Evolutionary conservation across 176 grass and related monocot species (phyloP).

Genomic region (Carex kokanica): DNA sequence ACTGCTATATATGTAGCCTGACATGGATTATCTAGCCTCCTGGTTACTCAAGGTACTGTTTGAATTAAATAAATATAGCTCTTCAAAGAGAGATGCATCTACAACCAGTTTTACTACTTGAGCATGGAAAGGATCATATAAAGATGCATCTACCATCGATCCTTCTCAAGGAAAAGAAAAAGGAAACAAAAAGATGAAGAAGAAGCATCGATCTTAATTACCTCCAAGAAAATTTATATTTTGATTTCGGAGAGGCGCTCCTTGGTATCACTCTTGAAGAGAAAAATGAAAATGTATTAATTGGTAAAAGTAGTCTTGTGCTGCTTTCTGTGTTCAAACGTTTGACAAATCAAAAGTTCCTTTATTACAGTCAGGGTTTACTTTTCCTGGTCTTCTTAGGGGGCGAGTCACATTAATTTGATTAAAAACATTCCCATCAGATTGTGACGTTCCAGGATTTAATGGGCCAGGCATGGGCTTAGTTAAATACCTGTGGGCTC

Average conservation of each 20-base stretch:
- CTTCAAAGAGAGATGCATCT: not conserved
- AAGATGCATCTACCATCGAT: not conserved
- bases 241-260: not conserved
- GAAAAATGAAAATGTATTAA: not conserved
- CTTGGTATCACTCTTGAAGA: not conserved
- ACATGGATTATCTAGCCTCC: not conserved
- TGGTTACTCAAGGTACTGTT: not conserved
- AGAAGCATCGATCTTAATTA: not conserved
- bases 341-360: not conserved
- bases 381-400: not conserved
- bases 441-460: not conserved
- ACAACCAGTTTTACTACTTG: not conserved
- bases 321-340: not conserved
- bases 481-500: too few relatives aligned
- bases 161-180: not conserved
- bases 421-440: not conserved
- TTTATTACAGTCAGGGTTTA: not conserved
- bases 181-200: not conserved
- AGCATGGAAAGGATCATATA: not conserved
- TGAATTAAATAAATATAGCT: not conserved
- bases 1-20: not conserved
- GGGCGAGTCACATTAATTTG: not conserved
- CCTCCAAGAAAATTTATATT: not conserved
- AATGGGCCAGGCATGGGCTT: too few relatives aligned
- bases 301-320: not conserved